phyloP scores from a whole-genome alignment of 179 eudicot species.

The Beta lomatogona region DNA sequence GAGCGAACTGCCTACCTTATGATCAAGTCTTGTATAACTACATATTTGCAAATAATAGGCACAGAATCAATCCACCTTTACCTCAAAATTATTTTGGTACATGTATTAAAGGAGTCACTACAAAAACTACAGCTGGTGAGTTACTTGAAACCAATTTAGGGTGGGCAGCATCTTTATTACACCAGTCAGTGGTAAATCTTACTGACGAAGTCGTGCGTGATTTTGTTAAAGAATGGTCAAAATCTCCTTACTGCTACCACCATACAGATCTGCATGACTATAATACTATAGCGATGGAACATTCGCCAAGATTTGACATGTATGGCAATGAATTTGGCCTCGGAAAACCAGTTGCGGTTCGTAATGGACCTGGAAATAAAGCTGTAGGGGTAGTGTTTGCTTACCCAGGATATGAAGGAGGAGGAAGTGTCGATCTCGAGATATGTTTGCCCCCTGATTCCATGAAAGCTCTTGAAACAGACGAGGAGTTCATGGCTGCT shows the following conservation, averaged over 20 bases:
- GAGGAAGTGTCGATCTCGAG: too few species aligned
- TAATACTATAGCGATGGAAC: neutral
- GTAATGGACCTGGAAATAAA: too few species aligned
- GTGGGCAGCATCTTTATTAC: neutral
- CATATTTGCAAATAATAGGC: neutral
- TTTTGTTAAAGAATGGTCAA: neutral
- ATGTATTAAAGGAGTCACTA: neutral
- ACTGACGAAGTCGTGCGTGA: neutral
- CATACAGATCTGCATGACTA: neutral
- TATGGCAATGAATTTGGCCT: too few species aligned
- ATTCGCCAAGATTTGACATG: too few species aligned
- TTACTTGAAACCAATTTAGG: slow-evolving; percentile 5
- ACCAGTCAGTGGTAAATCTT: neutral
- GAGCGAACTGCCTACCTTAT: too few species aligned
- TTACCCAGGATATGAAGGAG: too few species aligned
- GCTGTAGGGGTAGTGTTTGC: too few species aligned
- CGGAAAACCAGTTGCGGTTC: too few species aligned
- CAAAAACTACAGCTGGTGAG: neutral
- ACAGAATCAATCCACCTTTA: neutral
- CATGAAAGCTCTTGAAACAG: too few species aligned
- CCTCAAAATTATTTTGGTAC: neutral
- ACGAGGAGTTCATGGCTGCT: too few species aligned
- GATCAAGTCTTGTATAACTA: too few species aligned
- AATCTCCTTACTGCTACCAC: neutral
- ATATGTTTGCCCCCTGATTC: too few species aligned